phyloP scores from a whole-genome alignment of 176 grass and related monocot genomes.

The Aegilops speltoides region DNA sequence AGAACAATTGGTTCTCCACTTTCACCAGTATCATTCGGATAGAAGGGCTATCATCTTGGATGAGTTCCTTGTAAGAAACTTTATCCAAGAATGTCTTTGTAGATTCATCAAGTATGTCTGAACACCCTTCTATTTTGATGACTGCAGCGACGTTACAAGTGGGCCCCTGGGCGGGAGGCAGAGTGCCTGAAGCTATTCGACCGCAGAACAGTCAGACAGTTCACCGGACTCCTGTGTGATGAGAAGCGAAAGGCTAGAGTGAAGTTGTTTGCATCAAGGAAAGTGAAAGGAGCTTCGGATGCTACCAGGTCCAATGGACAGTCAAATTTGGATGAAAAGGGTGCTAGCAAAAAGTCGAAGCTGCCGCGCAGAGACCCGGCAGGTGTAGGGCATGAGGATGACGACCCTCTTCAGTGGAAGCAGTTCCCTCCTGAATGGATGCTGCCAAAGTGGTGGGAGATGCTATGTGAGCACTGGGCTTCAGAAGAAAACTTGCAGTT shows the following conservation, averaged over 20 bases:
- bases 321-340: slow-evolving; percentile 16
- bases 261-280: slow-evolving; percentile 30
- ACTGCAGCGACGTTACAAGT: slow-evolving; percentile 40
- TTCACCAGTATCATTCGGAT: slow-evolving; percentile 39
- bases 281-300: slow-evolving; percentile 17
- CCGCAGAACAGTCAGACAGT: slow-evolving; percentile 31
- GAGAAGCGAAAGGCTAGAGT: slow-evolving; percentile 42
- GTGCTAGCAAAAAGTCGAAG: slow-evolving; percentile 21
- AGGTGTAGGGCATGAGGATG: neutral
- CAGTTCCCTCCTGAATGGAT: slow-evolving; percentile 42
- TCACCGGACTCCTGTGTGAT: slow-evolving; percentile 34
- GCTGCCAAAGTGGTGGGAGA: slow-evolving; percentile 43
- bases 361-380: slow-evolving; percentile 5
- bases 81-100: slow-evolving; percentile 21
- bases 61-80: slow-evolving; percentile 44
- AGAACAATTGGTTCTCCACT: slow-evolving; percentile 38
- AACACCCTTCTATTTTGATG: slow-evolving; percentile 12
- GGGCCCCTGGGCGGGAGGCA: slow-evolving; percentile 27
- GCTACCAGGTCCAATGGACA: slow-evolving; percentile 8
- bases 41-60: slow-evolving; percentile 28
- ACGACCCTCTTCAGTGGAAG: slow-evolving; percentile 44
- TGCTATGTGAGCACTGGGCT: slow-evolving; percentile 48
- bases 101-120: slow-evolving; percentile 13
- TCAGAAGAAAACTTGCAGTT: slow-evolving; percentile 37
- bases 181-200: slow-evolving; percentile 43